Percentiles rank a stretch among this genome's conserved stretches.
Evolutionary conservation across 192 early-diverging fungal species (phyloP).

Genomic region (Mortierella claussenii): DNA sequence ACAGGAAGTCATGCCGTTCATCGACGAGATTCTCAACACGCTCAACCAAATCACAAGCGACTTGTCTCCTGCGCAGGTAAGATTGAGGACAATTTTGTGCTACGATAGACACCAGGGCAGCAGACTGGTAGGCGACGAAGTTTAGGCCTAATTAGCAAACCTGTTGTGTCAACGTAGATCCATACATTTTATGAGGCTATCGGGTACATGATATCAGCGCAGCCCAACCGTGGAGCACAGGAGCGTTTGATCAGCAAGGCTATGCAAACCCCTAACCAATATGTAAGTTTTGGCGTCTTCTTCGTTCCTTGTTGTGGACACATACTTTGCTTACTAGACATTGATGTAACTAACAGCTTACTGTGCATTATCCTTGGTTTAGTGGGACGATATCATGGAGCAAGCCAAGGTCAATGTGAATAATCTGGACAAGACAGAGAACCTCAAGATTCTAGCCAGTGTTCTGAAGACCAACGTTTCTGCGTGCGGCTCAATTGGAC

Average conservation of each 20-base stretch:
- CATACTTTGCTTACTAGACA: no score
- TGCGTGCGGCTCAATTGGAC: slow-evolving; percentile 88
- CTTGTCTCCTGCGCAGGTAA: slow-evolving; percentile 86
- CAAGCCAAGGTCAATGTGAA: slow-evolving; percentile 74
- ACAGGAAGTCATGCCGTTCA: slow-evolving; percentile 88
- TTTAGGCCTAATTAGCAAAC: no score
- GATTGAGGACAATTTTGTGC: slow-evolving; percentile 1
- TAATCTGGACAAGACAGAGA: slow-evolving; percentile 78
- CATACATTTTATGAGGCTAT: slow-evolving; percentile 99
- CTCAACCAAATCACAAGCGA: slow-evolving; percentile 89
- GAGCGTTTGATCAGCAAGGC: slow-evolving; percentile 85
- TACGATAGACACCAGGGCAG: no score
- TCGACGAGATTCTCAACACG: slow-evolving; percentile 92
- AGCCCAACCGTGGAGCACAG: slow-evolving; percentile 79
- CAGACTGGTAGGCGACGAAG: no score
- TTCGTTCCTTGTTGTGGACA: no score
- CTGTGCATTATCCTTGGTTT: background rate
- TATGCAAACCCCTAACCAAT: slow-evolving; percentile 90
- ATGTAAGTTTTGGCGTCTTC: slow-evolving; percentile 63
- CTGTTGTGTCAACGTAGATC: no score
- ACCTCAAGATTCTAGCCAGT: slow-evolving; percentile 90
- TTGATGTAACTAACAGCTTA: background rate
- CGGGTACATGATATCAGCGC: slow-evolving; percentile 96
- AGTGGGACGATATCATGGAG: slow-evolving; percentile 86
- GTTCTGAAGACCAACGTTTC: slow-evolving; percentile 96